Evolutionary conservation across 2,329 filamentous ascomycete genomes (phyloP), one percentile per base, ranked within the genome.

Genomic region (Cladosporium sp.): DNA sequence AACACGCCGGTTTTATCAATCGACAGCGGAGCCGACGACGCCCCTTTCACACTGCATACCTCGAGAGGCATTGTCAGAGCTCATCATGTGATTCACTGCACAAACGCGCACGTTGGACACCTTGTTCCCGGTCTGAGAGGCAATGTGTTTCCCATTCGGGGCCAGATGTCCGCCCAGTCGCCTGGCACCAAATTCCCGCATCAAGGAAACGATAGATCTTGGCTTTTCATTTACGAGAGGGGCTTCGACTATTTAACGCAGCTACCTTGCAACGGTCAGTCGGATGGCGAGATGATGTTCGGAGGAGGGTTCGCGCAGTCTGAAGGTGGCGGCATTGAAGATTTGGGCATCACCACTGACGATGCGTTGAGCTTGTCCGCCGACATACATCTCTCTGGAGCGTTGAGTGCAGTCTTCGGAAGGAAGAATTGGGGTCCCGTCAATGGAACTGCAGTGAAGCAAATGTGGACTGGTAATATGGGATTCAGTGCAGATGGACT

Each of bases 221-320:
- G 67, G 64, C 44, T 59, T 14, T 62, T 67, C 29, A 31, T 50
- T 11, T 66, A 67, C 40, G 61, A 56, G 5, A 62, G 50, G 11
- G 62, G 67, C 53, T 67, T 69, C 28, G 67, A 70, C 64, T 70
- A 70, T 28, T 49, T 70, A 8, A 70, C 65, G 1, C 68, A 69
- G 46, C 64, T 64, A 28, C 31, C 53, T 35, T 21, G 50, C 28
- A 52, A 52, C 3, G 26, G 26, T 14, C 28, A 29, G 49, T 29
- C 23, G 12, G 23, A 29, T 11, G 65, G 65, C 2, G 64, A 67
- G 23, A 58, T 70, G 40, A 65, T 70, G 53, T n/a, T 67, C 16
- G 68, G 68, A 35, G 68, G 68, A 58, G 63, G 65, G 14, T 57
- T 69, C 31, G 35, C 62, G 28, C 55, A 58, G 29, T 62, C 67